Percentiles rank a stretch among this genome's conserved stretches.
phyloP scores from a whole-genome alignment of 164 flowering plant genomes.

The Tinospora cordifolia region DNA sequence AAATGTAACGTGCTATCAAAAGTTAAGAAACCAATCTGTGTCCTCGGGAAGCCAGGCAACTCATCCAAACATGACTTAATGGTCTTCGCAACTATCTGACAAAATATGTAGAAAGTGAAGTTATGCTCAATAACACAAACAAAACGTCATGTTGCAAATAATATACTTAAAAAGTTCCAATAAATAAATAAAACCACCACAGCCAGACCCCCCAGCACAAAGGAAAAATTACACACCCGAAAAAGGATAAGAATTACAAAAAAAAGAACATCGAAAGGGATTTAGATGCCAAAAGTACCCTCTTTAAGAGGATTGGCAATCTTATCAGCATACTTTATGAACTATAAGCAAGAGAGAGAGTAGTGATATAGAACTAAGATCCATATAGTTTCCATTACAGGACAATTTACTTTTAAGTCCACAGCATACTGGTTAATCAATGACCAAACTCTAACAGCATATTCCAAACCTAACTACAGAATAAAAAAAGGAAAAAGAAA shows the following conservation, averaged over 20 bases:
- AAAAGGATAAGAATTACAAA: too few species aligned
- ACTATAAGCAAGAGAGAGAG: background rate
- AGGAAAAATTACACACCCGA: too few species aligned
- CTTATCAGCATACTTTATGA: background rate
- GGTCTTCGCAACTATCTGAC: constrained; percentile 84
- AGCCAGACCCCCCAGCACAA: too few species aligned
- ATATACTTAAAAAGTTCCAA: too few species aligned
- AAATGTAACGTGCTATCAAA: constrained; percentile 95
- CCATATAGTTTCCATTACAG: background rate
- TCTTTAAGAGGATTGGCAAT: background rate
- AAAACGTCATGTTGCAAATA: background rate
- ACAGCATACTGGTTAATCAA: background rate
- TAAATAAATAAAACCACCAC: background rate
- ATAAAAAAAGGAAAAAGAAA: too few species aligned
- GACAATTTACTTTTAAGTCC: background rate
- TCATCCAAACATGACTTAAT: constrained; percentile 79
- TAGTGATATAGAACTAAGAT: too few species aligned
- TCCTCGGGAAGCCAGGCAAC: constrained; percentile 83
- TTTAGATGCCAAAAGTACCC: too few species aligned
- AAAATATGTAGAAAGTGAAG: constrained; percentile 10
- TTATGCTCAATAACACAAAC: background rate
- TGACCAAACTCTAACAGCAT: background rate
- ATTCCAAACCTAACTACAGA: too few species aligned
- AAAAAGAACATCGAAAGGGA: background rate
- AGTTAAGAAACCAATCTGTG: constrained; percentile 94